A percentile compares a stretch with the other conserved stretches of the same genome.
Conservation (phyloP, 495 filamentous ascomycete species). For the Alectoria sarmentosa region DNA sequence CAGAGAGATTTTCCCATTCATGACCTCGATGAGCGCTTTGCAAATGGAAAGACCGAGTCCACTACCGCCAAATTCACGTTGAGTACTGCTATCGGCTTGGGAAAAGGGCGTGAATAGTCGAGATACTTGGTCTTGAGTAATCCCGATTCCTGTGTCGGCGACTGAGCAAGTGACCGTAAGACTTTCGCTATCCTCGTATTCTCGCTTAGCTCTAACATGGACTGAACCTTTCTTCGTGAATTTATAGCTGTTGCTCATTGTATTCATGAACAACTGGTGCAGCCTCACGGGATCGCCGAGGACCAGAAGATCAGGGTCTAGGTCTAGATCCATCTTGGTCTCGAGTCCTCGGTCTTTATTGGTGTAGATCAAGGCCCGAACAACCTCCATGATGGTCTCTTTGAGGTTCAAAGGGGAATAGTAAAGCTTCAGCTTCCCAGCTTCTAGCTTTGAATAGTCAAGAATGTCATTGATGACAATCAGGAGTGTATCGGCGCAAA, state of each 20-base stretch:
- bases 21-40: conserved; percentile 88
- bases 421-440: conserved; percentile 91
- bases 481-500: conserved; percentile 81
- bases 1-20: conserved; percentile 74
- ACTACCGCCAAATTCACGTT: conserved; percentile 82
- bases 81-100: conserved; percentile 81
- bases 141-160: conserved; percentile 86
- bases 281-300: conserved; percentile 84
- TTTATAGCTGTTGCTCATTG: conserved; percentile 89
- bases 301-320: conserved; percentile 70
- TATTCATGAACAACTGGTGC: conserved; percentile 88
- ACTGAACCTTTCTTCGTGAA: conserved; percentile 85
- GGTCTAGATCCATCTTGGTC: conserved; percentile 59
- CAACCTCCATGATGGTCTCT: conserved; percentile 81
- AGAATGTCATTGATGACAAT: conserved; percentile 93
- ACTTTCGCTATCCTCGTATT: conserved; percentile 59
- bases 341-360: conserved; percentile 71
- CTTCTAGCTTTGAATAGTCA: conserved; percentile 89
- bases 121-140: conserved; percentile 68
- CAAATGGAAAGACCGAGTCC: conserved; percentile 88
- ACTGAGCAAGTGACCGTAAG: conserved; percentile 77
- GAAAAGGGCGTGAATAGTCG: conserved; percentile 88
- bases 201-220: conserved; percentile 64
- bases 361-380: conserved; percentile 77
- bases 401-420: conserved; percentile 77